phyloP scores from a whole-genome alignment of 148 eudicot species.

The Gaultheria prostrata region DNA sequence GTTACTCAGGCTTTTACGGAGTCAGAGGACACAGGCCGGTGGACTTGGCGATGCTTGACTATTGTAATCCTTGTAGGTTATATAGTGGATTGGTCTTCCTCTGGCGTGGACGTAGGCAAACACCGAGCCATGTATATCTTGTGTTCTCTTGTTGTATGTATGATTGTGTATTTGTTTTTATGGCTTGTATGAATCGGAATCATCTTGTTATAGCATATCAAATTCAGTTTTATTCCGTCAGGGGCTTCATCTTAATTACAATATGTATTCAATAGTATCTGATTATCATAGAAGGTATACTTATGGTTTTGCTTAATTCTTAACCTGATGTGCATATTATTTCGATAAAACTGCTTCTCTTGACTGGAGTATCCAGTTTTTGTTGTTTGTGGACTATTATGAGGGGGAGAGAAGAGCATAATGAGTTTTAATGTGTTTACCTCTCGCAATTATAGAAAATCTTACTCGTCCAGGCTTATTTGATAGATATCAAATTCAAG shows the following conservation, averaged over 20 bases:
- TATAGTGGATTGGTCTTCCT: neutral
- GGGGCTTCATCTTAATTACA: too few relatives aligned
- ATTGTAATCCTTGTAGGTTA: neutral
- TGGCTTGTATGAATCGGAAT: neutral
- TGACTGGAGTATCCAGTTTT: neutral
- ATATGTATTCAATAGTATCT: neutral
- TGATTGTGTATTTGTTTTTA: neutral
- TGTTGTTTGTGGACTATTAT: neutral
- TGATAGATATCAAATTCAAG: neutral
- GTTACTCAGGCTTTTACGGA: neutral
- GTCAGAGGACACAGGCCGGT: neutral
- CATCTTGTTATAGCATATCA: neutral
- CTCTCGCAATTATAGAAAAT: neutral
- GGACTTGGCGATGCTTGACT: neutral
- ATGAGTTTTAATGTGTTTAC: neutral
- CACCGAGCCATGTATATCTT: neutral
- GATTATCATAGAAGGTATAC: neutral
- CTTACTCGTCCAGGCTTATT: neutral
- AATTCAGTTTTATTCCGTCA: neutral
- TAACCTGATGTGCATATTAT: neutral
- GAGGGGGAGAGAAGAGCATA: neutral
- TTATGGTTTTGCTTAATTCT: neutral
- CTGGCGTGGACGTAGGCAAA: neutral
- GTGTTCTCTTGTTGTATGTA: neutral
- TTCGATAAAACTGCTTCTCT: neutral